These are phyloP conservation scores for Cryphonectria carpinicola DNA, from an alignment of 2,329 filamentous ascomycete species.

Conservation along the genomic window DNA sequence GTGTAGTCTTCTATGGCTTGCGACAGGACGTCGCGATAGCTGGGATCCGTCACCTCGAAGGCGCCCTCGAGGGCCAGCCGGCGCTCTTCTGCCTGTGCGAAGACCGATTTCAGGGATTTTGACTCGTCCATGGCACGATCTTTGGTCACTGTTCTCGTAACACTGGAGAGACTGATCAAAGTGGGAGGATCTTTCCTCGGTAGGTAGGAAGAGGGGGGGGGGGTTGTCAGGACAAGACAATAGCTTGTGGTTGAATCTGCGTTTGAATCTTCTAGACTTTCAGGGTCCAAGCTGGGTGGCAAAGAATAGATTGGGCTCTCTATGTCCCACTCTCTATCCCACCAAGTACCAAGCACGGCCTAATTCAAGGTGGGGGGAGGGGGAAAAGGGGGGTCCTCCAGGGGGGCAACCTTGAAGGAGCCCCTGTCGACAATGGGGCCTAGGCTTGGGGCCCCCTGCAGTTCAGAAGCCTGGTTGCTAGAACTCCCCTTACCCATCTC, in stretches of 20 bases:
- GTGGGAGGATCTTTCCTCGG: neutral
- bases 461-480: neutral
- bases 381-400: too few relatives aligned
- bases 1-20: slow-evolving; percentile 72
- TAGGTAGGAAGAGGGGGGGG: neutral
- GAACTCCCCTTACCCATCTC: slow-evolving; percentile 10
- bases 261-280: neutral
- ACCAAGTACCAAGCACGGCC: neutral
- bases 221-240: neutral
- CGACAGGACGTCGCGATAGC: slow-evolving; percentile 70
- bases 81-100: slow-evolving; percentile 54
- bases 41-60: slow-evolving; percentile 66
- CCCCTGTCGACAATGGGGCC: neutral
- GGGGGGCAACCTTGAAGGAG: neutral
- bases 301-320: slow-evolving; percentile 3
- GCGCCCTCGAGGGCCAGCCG: slow-evolving; percentile 64
- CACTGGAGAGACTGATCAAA: neutral
- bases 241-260: neutral
- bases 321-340: neutral
- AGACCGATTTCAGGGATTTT: slow-evolving; percentile 54
- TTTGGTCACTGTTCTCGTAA: neutral
- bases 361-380: neutral
- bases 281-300: slow-evolving; percentile 5
- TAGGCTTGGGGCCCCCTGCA: neutral
- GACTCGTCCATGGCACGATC: slow-evolving; percentile 45